Evolutionary conservation across 495 filamentous ascomycete species (phyloP).

Genomic region (Tuber melanosporum): DNA sequence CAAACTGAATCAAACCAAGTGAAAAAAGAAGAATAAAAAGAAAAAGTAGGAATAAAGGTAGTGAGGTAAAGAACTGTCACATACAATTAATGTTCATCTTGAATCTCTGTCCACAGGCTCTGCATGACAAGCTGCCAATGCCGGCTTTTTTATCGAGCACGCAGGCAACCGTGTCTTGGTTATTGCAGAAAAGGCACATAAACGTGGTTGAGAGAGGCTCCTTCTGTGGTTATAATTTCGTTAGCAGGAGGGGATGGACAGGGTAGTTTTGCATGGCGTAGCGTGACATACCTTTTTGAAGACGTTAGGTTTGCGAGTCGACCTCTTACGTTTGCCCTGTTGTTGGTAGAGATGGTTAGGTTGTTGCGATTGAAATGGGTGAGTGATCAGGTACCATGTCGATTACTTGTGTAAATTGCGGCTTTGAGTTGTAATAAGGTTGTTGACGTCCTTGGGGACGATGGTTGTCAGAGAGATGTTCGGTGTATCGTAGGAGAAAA

Average conservation of each 20-base stretch:
- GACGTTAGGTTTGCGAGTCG: conserved; percentile 70
- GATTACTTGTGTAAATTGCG: too few species aligned
- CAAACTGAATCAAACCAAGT: too few species aligned
- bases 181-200: conserved; percentile 46
- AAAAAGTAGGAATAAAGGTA: too few species aligned
- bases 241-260: conserved; percentile 6
- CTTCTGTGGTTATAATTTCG: conserved; percentile 50
- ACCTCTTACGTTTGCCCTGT: conserved; percentile 94
- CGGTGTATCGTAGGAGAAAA: too few species aligned
- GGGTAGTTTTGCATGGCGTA: conserved; percentile 3
- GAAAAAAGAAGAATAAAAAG: neutral
- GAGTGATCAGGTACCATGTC: too few species aligned
- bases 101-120: conserved; percentile 46
- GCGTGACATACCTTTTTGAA: conserved; percentile 64
- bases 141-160: conserved; percentile 87
- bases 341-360: neutral
- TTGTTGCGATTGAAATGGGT: too few species aligned
- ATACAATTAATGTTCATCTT: conserved; percentile 87
- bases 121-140: conserved; percentile 79
- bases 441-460: too few species aligned
- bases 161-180: conserved; percentile 85
- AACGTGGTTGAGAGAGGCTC: conserved; percentile 84
- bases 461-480: too few species aligned
- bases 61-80: conserved; percentile 35
- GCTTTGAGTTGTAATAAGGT: too few species aligned